A percentile compares a stretch with the other conserved stretches of the same genome.
Evolutionary conservation across 192 early-diverging fungal genomes (phyloP).

Genomic region (Coemansia nantahalensis): DNA sequence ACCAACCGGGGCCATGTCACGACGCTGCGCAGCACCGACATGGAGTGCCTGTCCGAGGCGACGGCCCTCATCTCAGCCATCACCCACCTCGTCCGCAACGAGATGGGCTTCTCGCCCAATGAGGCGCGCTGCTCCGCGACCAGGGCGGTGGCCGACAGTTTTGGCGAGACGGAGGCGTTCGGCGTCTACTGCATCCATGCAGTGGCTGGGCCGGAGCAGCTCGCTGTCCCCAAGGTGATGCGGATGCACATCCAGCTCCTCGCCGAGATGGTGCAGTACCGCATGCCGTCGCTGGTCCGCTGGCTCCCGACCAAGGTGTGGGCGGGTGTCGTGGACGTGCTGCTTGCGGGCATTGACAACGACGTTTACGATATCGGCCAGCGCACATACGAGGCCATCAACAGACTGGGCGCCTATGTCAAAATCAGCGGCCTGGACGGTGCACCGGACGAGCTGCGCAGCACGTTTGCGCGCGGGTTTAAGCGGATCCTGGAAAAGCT

Average conservation of each 20-base stretch:
- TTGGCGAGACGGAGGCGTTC: constrained; percentile 49
- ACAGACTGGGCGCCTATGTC: constrained; percentile 45
- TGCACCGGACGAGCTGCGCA: constrained; percentile 13
- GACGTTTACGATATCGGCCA: constrained; percentile 43
- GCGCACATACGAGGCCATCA: constrained; percentile 44
- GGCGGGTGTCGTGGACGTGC: constrained; percentile 25
- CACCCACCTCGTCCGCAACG: constrained; percentile 42
- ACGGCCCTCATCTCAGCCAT: constrained; percentile 33
- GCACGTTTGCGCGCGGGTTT: constrained; percentile 22
- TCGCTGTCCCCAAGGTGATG: constrained; percentile 37
- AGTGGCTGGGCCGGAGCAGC: constrained; percentile 20
- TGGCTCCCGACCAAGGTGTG: constrained; percentile 42
- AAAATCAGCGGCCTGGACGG: constrained; percentile 26
- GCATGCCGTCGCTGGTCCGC: constrained; percentile 40
- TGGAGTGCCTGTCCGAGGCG: constrained; percentile 24
- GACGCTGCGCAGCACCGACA: constrained; percentile 7
- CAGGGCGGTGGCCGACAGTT: constrained; percentile 35
- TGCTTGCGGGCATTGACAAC: constrained; percentile 33
- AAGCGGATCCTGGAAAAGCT: constrained; percentile 37
- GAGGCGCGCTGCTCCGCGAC: constrained; percentile 17
- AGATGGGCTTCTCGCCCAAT: constrained; percentile 45
- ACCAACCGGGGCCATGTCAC: no score
- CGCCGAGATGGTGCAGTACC: constrained; percentile 45
- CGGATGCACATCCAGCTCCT: constrained; percentile 42
- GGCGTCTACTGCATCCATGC: constrained; percentile 45